These are phyloP conservation scores for Microbotryum intermedium DNA, from an alignment of 1,284 basidiomycete species.

Conservation along the genomic window DNA sequence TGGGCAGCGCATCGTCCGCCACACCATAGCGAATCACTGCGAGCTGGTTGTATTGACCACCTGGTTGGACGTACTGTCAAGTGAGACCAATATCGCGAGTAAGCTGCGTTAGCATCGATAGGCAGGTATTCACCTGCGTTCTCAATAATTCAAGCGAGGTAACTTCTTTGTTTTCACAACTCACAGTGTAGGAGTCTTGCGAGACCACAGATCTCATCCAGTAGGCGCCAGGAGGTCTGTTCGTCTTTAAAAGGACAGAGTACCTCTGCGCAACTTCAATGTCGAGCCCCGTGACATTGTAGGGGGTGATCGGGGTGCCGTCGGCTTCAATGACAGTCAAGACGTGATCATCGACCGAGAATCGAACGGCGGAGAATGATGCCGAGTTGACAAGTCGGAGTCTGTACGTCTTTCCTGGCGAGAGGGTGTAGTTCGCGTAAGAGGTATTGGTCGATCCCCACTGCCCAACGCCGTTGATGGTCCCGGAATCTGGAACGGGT, in stretches of 20 bases:
- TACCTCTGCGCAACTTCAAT: constrained; percentile 47
- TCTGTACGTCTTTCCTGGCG: constrained; percentile 11
- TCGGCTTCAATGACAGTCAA: constrained; percentile 48
- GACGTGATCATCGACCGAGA: constrained; percentile 45
- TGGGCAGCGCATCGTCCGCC: constrained; percentile 4
- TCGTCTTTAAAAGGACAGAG: constrained; percentile 44
- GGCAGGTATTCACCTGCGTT: too few species aligned
- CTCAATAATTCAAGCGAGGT: not conserved
- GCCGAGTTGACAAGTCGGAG: constrained; percentile 26
- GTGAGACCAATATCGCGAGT: too few species aligned
- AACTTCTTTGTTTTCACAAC: not conserved
- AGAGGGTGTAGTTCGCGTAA: constrained; percentile 1
- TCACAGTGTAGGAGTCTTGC: constrained; percentile 36
- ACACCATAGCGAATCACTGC: constrained; percentile 38
- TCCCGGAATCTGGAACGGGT: constrained; percentile 10
- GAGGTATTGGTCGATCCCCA: not conserved
- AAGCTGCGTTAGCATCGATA: too few species aligned
- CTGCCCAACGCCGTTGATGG: constrained; percentile 13
- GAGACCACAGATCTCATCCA: constrained; percentile 45
- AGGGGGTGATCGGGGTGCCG: constrained; percentile 43
- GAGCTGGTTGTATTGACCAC: constrained; percentile 38
- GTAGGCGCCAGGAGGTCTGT: constrained; percentile 38
- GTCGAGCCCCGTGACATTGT: constrained; percentile 39
- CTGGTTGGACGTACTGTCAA: constrained; percentile 38
- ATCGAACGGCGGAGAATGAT: constrained; percentile 43